phyloP scores from a whole-genome alignment of 2,329 filamentous ascomycete species.

The Colletotrichum tanaceti region DNA sequence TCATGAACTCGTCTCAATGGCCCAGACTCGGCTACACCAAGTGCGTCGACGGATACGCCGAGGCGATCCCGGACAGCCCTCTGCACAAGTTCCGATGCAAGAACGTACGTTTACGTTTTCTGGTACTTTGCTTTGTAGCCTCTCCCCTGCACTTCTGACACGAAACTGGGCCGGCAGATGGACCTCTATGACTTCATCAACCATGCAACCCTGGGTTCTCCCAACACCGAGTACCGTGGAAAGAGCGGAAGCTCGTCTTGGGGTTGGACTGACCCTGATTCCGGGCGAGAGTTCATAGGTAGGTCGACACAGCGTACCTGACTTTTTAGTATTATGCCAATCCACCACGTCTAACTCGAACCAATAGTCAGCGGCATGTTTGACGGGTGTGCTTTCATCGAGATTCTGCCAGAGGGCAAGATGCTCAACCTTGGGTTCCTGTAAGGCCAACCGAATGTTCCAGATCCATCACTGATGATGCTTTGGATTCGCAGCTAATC shows the following conservation, averaged over 20 bases:
- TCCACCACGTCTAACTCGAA: not conserved
- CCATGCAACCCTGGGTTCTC: constrained; percentile 62
- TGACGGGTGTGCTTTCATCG: constrained; percentile 59
- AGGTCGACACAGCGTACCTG: too few relatives aligned
- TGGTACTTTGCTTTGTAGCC: not conserved
- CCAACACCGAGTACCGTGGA: constrained; percentile 42
- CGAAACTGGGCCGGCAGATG: constrained; percentile 43
- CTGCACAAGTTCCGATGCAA: constrained; percentile 44
- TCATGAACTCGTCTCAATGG: constrained; percentile 43
- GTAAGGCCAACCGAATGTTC: constrained; percentile 36
- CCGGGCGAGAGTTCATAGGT: constrained; percentile 47
- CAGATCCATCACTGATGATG: not conserved
- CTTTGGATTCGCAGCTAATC: not conserved
- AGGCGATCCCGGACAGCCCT: constrained; percentile 42
- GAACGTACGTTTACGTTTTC: constrained; percentile 34
- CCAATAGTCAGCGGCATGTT: constrained; percentile 44
- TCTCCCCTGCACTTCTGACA: too few relatives aligned
- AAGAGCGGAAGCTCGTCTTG: constrained; percentile 49
- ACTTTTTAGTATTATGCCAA: too few relatives aligned
- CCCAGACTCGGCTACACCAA: constrained; percentile 43
- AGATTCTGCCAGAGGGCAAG: constrained; percentile 55
- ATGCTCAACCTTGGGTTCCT: constrained; percentile 58
- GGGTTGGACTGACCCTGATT: constrained; percentile 56
- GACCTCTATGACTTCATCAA: constrained; percentile 66
- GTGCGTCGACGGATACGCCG: constrained; percentile 43